Percentiles rank a stretch among this genome's conserved stretches.
These are phyloP conservation scores for Linum lewisii DNA, from an alignment of 345 rosid species.

Conservation along the genomic window DNA sequence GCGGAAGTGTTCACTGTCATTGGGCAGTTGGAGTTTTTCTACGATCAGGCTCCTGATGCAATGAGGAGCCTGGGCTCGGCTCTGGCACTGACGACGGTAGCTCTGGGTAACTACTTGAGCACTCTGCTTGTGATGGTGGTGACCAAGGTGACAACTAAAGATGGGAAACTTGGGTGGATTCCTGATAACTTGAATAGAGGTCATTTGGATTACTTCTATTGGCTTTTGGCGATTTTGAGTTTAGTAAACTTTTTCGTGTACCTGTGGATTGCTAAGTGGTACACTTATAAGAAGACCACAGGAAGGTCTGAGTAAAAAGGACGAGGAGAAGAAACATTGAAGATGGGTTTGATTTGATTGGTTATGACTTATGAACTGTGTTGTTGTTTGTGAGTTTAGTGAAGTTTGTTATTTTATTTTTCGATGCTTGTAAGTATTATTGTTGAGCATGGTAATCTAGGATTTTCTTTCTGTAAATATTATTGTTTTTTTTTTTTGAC, in stretches of 20 bases:
- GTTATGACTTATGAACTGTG: too few relatives aligned
- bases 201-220: constrained; percentile 44
- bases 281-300: constrained; percentile 36
- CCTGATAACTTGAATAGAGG: constrained; percentile 43
- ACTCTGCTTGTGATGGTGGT: constrained; percentile 39
- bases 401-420: too few relatives aligned
- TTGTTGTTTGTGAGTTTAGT: too few relatives aligned
- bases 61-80: constrained; percentile 48
- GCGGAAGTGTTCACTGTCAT: constrained; percentile 45
- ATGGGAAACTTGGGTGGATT: constrained; percentile 48
- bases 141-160: constrained; percentile 24
- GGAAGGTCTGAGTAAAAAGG: background rate
- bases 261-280: constrained; percentile 28
- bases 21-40: constrained; percentile 47
- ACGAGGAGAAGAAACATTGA: background rate
- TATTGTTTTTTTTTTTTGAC: too few relatives aligned
- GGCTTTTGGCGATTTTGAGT: constrained; percentile 37
- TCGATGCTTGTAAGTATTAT: too few relatives aligned
- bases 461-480: too few relatives aligned
- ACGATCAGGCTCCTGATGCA: constrained; percentile 50
- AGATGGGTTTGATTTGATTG: too few relatives aligned
- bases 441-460: too few relatives aligned
- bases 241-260: constrained; percentile 26
- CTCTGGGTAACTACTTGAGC: constrained; percentile 45
- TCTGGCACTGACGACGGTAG: constrained; percentile 32